Conservation (phyloP, 2,329 filamentous ascomycete species). For the Beauveria scarabaeidicola region DNA sequence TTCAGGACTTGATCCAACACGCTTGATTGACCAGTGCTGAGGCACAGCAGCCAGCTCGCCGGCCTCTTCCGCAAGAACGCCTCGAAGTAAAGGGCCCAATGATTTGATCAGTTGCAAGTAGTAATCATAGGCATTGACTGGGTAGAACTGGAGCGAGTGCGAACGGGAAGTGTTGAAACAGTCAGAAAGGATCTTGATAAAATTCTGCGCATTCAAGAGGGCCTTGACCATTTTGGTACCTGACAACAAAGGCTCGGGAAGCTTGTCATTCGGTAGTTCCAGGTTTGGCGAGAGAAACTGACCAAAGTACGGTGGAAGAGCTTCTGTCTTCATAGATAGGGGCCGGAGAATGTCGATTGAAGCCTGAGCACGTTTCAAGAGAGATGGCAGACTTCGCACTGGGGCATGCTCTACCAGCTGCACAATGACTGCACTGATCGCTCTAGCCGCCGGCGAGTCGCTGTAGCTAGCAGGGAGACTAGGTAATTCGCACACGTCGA, state of each 20-base stretch:
- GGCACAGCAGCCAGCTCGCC: slow-evolving; percentile 66
- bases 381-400: slow-evolving; percentile 70
- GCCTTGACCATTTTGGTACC: slow-evolving; percentile 76
- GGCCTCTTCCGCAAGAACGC: slow-evolving; percentile 79
- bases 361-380: slow-evolving; percentile 65
- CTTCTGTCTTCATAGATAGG: slow-evolving; percentile 46
- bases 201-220: slow-evolving; percentile 65
- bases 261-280: slow-evolving; percentile 24
- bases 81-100: slow-evolving; percentile 69
- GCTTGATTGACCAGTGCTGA: slow-evolving; percentile 48
- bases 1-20: slow-evolving; percentile 20
- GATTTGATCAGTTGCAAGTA: slow-evolving; percentile 66
- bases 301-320: slow-evolving; percentile 59
- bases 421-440: slow-evolving; percentile 65
- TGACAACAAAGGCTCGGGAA: slow-evolving; percentile 37
- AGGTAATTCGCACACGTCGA: slow-evolving; percentile 76
- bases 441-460: slow-evolving; percentile 57
- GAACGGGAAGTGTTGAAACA: slow-evolving; percentile 65
- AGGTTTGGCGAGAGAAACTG: slow-evolving; percentile 48
- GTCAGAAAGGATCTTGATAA: slow-evolving; percentile 66
- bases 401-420: slow-evolving; percentile 73
- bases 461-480: slow-evolving; percentile 59
- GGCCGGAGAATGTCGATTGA: slow-evolving; percentile 60
- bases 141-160: slow-evolving; percentile 56
- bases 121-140: slow-evolving; percentile 77